Conservation (phyloP, 164 flowering plant species). For the Pachysandra terminalis region DNA sequence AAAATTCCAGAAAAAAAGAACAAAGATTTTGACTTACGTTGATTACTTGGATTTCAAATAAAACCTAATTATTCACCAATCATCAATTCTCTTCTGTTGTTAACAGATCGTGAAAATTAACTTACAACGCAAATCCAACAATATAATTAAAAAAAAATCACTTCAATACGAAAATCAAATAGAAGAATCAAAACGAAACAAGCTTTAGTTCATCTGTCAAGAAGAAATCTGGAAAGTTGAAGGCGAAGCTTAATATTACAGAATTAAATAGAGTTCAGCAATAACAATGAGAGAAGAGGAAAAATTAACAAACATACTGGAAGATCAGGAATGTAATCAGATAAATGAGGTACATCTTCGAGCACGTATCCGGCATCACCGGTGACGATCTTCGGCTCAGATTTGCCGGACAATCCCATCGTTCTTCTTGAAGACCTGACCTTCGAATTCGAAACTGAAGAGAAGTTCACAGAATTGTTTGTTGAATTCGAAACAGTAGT, state of each 20-base stretch:
- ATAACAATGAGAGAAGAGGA: background rate
- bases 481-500: background rate
- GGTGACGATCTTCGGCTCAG: slow-evolving; percentile 28
- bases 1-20: background rate
- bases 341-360: slow-evolving; percentile 64
- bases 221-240: background rate
- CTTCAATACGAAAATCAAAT: too few species aligned
- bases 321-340: slow-evolving; percentile 52
- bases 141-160: background rate
- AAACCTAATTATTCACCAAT: background rate
- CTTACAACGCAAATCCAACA: background rate
- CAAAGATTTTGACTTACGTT: too few species aligned
- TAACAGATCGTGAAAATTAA: background rate
- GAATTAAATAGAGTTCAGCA: too few species aligned
- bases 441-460: background rate
- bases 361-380: slow-evolving; percentile 49
- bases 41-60: background rate
- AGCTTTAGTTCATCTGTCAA: too few species aligned
- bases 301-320: slow-evolving; percentile 33
- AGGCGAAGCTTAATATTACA: background rate
- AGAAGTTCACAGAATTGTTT: background rate
- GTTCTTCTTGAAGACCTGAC: background rate
- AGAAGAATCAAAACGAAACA: too few species aligned
- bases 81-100: too few species aligned
- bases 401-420: slow-evolving; percentile 6